Evolutionary conservation across 148 eudicot species (phyloP).

Genomic region (Vaccinium vitisidaea): DNA sequence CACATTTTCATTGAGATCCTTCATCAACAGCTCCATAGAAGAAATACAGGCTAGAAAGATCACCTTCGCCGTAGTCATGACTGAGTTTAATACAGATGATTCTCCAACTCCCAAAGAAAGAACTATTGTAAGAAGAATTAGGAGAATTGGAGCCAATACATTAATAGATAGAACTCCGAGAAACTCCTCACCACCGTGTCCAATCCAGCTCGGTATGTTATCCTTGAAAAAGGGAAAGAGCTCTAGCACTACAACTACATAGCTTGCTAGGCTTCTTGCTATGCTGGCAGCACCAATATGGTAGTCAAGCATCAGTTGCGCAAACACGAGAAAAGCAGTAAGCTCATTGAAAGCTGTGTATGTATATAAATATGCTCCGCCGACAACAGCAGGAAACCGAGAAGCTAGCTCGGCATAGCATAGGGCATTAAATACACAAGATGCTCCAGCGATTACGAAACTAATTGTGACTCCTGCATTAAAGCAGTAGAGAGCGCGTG

Average conservation of each 20-base stretch:
- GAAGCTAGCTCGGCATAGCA: constrained; percentile 96
- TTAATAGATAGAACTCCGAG: constrained; percentile 66
- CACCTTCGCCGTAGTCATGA: constrained; percentile 91
- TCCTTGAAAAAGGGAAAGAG: constrained; percentile 64
- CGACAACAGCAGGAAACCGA: constrained; percentile 96
- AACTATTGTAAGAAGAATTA: constrained; percentile 60
- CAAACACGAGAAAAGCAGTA: constrained; percentile 94
- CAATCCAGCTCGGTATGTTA: constrained; percentile 82
- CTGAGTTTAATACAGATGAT: constrained; percentile 75
- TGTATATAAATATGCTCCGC: constrained; percentile 91
- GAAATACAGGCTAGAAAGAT: constrained; percentile 14
- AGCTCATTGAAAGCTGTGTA: constrained; percentile 97
- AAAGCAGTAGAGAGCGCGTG: not conserved
- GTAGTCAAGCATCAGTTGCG: constrained; percentile 93
- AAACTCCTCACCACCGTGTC: constrained; percentile 67
- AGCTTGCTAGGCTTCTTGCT: constrained; percentile 91
- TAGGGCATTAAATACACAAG: constrained; percentile 90
- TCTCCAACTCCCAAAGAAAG: constrained; percentile 91
- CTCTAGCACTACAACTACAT: constrained; percentile 65
- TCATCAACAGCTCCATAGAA: not conserved
- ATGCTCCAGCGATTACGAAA: constrained; percentile 84
- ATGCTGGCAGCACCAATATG: constrained; percentile 99
- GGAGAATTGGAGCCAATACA: constrained; percentile 71
- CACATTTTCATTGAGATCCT: not conserved
- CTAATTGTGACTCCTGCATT: constrained; percentile 89